Evolutionary conservation across 2,329 filamentous ascomycete genomes (phyloP).

Genomic region (Cladophialophora chaetospira): DNA sequence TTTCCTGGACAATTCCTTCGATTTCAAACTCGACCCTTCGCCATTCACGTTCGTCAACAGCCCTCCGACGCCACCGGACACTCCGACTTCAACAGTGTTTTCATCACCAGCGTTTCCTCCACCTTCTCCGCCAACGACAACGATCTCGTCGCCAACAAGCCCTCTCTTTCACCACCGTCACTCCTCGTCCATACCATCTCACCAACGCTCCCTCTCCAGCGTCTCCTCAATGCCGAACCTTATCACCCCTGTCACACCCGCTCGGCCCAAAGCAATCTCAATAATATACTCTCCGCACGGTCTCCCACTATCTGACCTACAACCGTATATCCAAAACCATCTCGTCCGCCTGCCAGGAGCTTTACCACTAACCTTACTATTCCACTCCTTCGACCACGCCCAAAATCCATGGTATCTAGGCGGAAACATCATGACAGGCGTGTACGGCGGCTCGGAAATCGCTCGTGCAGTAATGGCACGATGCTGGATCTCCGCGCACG

Average conservation of each 20-base stretch:
- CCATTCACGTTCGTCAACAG: conserved; percentile 11
- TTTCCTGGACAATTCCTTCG: conserved; percentile 12
- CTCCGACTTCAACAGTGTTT: conserved; percentile 3
- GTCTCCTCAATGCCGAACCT: conserved; percentile 26
- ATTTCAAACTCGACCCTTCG: conserved; percentile 16
- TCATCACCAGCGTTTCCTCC: not conserved
- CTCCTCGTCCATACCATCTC: conserved; percentile 4
- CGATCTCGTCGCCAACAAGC: conserved; percentile 22
- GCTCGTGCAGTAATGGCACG: conserved; percentile 51
- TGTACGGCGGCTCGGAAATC: conserved; percentile 52
- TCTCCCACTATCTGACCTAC: conserved; percentile 48
- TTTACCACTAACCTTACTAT: conserved; percentile 52
- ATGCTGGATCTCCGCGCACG: conserved; percentile 58
- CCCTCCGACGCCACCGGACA: conserved; percentile 29
- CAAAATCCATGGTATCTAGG: conserved; percentile 58
- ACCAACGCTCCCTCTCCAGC: conserved; percentile 25
- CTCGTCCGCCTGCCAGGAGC: conserved; percentile 47
- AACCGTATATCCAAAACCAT: conserved; percentile 51
- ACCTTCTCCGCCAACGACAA: conserved; percentile 1
- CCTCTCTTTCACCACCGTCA: conserved; percentile 24
- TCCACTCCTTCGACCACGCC: conserved; percentile 56
- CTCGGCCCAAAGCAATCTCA: conserved; percentile 43
- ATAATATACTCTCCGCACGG: conserved; percentile 59
- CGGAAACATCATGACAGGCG: conserved; percentile 54
- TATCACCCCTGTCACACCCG: conserved; percentile 24